These are phyloP conservation scores for Kalmusia sp. DNA, from an alignment of 2,329 filamentous ascomycete genomes.

Conservation along the genomic window DNA sequence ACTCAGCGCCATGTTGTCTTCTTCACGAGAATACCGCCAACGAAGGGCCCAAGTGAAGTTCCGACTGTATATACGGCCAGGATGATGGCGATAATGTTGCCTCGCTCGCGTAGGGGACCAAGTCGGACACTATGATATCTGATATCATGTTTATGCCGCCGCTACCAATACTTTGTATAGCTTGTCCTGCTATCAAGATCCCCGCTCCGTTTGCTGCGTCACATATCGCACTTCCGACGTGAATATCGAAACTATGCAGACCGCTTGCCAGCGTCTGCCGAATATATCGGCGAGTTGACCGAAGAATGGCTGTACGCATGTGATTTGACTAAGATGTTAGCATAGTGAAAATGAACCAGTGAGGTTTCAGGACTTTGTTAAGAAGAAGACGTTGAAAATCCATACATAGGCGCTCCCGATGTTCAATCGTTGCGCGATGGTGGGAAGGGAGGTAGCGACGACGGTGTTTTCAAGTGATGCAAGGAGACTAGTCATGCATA, in stretches of 20 bases:
- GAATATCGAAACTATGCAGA: constrained; percentile 51
- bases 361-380: not conserved
- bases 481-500: too few species aligned
- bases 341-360: too few species aligned
- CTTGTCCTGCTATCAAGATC: constrained; percentile 61
- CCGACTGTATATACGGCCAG: constrained; percentile 10
- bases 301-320: constrained; percentile 14
- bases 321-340: too few species aligned
- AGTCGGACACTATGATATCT: constrained; percentile 56
- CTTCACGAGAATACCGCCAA: constrained; percentile 23
- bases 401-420: too few species aligned
- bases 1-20: constrained; percentile 51
- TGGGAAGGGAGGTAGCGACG: too few species aligned
- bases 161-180: constrained; percentile 59
- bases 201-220: constrained; percentile 52
- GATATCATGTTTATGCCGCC: constrained; percentile 52
- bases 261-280: constrained; percentile 29
- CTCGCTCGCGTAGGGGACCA: constrained; percentile 55
- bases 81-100: constrained; percentile 38
- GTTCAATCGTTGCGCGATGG: too few species aligned
- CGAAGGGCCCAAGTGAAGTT: constrained; percentile 16
- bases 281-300: constrained; percentile 18
- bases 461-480: too few species aligned
- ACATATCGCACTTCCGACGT: constrained; percentile 59
- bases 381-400: not conserved